Base-by-base conservation (phyloP, 306 rosid species). In the Sicyos baderoa region DNA sequence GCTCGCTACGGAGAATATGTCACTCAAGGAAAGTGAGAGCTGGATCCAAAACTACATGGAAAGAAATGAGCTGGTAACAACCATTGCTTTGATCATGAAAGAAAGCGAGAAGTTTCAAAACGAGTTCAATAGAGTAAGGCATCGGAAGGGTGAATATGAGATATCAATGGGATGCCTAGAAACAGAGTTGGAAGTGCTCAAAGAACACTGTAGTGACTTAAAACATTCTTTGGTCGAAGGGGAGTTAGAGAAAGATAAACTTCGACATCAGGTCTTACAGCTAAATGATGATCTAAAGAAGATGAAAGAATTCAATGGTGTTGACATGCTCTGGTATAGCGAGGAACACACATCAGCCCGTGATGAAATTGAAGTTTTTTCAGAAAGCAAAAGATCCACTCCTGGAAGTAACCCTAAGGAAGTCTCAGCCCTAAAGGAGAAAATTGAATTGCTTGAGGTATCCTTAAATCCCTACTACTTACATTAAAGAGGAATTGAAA, bases 391-490 rank as follows among this genome's bases (percentile, higher is more conserved):
- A 37, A 37, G 44, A 37, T 37, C 44, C 44, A 37, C 9, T 73
- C 62, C 89, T 66, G 78, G 84, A 66, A 88, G 76, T 52, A 72
- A 78, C 63, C 64, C 79, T 1, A 89, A 85, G 77, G 98, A 89
- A 79, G 82, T 84, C 72, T 72, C 86, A 25, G 80, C 76, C 78
- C 85, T 88, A 62, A 86, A 70, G 83, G 95, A 86, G 80, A 94
- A 74, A 81, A 81, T 84, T 76, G 86, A 85, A 79, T 72, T 79
- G 66, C 99, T 94, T 1, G 90, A 94, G 99, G 99, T 94, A 94
- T 76, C 17, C 62, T 76, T 37, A 68, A 50, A 71, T 19, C 52
- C 62, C 49, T n/a, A 16, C 49, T n/a, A 16, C 19, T 76, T 53
- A 12, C 61, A 67, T 74, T 52, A 62, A 68, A 57, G 35, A 54